Base-by-base conservation (phyloP, 2,329 filamentous ascomycete species). In the Plenodomus lindquistii region DNA sequence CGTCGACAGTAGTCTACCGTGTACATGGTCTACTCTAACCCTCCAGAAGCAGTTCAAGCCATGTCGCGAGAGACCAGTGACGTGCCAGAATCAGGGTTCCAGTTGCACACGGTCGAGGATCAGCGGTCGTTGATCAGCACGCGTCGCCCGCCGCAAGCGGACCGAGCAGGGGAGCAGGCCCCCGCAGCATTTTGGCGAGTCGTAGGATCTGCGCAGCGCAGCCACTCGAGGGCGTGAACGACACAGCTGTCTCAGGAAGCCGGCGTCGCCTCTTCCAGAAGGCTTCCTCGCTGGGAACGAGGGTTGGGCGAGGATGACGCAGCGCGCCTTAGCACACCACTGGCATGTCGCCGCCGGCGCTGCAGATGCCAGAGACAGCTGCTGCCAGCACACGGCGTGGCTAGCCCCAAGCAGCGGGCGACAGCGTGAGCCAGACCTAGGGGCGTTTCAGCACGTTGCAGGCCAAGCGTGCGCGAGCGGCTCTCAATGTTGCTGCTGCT, bases 241-340 rank as follows among this genome's bases (percentile, higher is more conserved):
- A 31, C 17, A 34, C 29, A n/a, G 18, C 13, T 37, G 43, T 45
- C 40, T 47, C 40, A 27, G 36, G 21, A 7, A 2, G 24, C 24
- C 19, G 16, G 43, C 45, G 45, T 50, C 27, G 53, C 50, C 55
- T 49, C 52, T 53, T 58, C 50, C 43, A 56, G 53, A 58, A 56
- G 46, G 29, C 42, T 54, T 54, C 48, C 34, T 44, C 37, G 44
- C 40, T 41, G 48, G 48, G 45, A 24, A 8, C 13, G 9, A 5
- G 4, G 35, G 35, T 16, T 18, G 35, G 38, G 37, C 34, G 6
- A 18, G 6, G 34, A 18, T 7, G 34, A 18, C n/a, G 34, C 34
- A 36, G 34, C 34, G 34, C 6, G 19, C 38, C 9, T 40, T 13
- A n/a, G 6, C 34, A 36, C 9, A 31, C 27, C 27, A 20, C 38